Evolutionary conservation across 495 filamentous ascomycete genomes (phyloP).

Genomic region (Neurospora tetraspora): DNA sequence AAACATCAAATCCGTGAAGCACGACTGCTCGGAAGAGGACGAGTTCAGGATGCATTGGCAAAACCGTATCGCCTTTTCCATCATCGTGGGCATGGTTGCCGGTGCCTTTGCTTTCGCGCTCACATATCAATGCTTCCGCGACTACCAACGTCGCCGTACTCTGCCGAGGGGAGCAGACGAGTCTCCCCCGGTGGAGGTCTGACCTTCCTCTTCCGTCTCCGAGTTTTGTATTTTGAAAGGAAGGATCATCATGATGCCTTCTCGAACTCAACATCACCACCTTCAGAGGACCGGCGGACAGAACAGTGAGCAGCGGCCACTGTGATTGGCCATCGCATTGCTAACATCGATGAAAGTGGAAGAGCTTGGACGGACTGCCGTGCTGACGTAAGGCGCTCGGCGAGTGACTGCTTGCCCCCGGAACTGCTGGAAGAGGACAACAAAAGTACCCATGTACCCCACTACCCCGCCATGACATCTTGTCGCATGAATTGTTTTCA

Average conservation of each 20-base stretch:
- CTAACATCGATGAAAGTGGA: not conserved
- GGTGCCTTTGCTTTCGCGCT: constrained; percentile 7
- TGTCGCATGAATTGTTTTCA: not conserved
- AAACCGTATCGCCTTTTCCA: constrained; percentile 2
- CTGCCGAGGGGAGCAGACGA: not conserved
- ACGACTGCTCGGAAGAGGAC: not conserved
- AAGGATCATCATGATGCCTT: not conserved
- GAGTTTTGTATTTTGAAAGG: not conserved
- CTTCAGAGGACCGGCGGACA: not conserved
- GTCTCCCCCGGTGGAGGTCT: not conserved
- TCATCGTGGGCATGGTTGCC: constrained; percentile 5
- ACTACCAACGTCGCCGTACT: not conserved
- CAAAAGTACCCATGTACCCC: not conserved
- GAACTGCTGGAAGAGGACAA: not conserved
- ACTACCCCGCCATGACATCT: not conserved
- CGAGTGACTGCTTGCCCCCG: not conserved
- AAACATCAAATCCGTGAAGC: not conserved
- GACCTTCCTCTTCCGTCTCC: not conserved
- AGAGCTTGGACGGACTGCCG: not conserved
- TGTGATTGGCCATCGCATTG: not conserved
- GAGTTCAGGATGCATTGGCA: not conserved
- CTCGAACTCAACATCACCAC: not conserved
- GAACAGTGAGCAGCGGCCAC: not conserved
- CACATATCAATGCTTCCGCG: constrained; percentile 1
- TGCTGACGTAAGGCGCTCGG: not conserved